Evolutionary conservation across 2,329 filamentous ascomycete genomes (phyloP), one percentile per base, ranked within the genome.

Genomic region (Sporothrix globosa): DNA sequence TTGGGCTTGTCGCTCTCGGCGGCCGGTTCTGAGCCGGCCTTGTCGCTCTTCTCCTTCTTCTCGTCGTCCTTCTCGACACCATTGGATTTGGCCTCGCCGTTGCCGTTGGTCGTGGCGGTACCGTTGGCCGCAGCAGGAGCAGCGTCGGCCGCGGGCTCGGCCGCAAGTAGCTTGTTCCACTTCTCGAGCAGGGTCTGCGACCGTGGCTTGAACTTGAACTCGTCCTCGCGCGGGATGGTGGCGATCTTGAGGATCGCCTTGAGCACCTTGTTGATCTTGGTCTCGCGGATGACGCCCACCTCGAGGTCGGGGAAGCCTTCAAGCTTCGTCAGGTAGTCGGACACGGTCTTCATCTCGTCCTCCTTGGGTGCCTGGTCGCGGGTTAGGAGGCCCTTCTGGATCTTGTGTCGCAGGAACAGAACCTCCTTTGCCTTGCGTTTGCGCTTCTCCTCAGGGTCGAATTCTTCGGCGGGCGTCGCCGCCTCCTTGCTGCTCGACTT

Each of bases 181-280:
- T 91, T 91, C 74, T 90, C 89, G n/a, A 98, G 84, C 63, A 99
- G 85, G 6, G 86, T 84, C 74, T 91, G 86, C 48, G 93, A 94
- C 67, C 96, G 91, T 74, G 89, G 84, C 83, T 96, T 96, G 87
- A 99, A 97, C 69, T 91, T 83, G 80, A 91, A 96, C 74, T 97
- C 92, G 48, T 94, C 92, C 74, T 99, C 96, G 72, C 90, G 90
- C 5, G 94, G 94, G 75, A 99, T 97, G 3, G 86, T 86, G 56
- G 90, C 87, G 10, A 99, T 85, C 83, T 97, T 97, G 76, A 97
- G 84, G 74, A 99, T 96, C 4, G 91, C 93, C 83, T 96, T 97
- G 70, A 99, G 86, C 13, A 99, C 95, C 83, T 99, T 99, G 88
- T 98, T 95, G 81, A 99, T 97, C 86, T 98, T 99, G 73, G 96